Base-by-base conservation (phyloP, 352 stramenopile genomes). In the Phytophthora pisi region DNA sequence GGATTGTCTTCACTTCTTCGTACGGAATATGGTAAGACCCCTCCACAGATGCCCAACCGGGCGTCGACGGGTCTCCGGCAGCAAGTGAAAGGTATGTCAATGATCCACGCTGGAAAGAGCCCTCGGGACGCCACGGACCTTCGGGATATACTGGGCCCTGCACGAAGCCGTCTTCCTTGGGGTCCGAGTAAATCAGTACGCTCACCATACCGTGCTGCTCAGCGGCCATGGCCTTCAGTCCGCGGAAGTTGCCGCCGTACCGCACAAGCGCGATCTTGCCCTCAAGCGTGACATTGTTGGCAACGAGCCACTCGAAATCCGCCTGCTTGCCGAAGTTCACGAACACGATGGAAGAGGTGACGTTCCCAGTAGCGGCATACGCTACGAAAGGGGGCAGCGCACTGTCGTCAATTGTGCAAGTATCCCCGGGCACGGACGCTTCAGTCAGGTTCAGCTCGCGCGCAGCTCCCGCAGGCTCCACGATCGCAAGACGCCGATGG, bases 311-410 rank as follows among this genome's bases (percentile, higher is more conserved):
- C 54, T 89, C 63, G 64, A 94, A 95, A 64, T 96, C 88, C 28
- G 74, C 53, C 8, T 77, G 90, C n/a, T 73, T 73, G 2, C 88
- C 91, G 51, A 93, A 93, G 73, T 97, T 97, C 42, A 79, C 90
- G 66, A 93, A 97, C 40, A 97, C 86, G 10, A 95, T 59, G 2
- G 81, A 68, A 8, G 65, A 71, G 11, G 72, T 84, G 26, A 93
- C 77, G 53, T 90, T 81, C 11, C 90, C 89, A 9, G 82, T 82
- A 0, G 85, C 75, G 13, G 82, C 73, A 67, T 97, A 97, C 13
- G 84, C 91, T 42, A 95, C 66, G 67, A 93, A 97, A 20, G 88
- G 81, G 69, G 77, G 90, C 71, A 81, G 75, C 61, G 72, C 87
- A 57, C 73, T 74, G 63, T 68, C 61, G 57, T 60, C 75, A 64